These are phyloP conservation scores for Wallacemonas sp. DNA, from an alignment of 208 protist species.

Conservation along the genomic window DNA sequence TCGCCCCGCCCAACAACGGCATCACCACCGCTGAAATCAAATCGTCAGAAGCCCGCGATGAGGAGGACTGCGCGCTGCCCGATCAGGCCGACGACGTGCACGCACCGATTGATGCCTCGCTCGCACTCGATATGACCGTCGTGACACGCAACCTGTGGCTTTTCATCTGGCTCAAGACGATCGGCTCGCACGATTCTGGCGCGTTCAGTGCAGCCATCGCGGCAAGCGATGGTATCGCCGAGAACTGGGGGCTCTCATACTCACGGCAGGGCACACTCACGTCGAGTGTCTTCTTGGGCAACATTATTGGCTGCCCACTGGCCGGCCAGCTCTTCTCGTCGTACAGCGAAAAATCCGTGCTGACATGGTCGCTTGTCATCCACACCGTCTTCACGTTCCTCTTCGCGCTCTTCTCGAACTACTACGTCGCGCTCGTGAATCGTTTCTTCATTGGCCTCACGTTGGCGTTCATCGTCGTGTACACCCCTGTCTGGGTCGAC, in stretches of 20 bases:
- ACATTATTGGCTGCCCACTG: slow-evolving; percentile 78
- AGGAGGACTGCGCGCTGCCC: too few species aligned
- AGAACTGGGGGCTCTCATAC: slow-evolving; percentile 54
- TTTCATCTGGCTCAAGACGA: slow-evolving; percentile 82
- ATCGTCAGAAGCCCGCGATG: too few species aligned
- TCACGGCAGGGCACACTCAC: slow-evolving; percentile 66
- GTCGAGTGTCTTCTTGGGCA: slow-evolving; percentile 87
- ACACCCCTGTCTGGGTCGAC: slow-evolving; percentile 93
- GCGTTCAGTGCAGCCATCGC: slow-evolving; percentile 85
- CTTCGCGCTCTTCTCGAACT: slow-evolving; percentile 60
- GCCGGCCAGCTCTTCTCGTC: slow-evolving; percentile 69
- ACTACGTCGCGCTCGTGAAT: slow-evolving; percentile 51
- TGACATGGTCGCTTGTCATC: slow-evolving; percentile 53
- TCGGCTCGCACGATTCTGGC: slow-evolving; percentile 88
- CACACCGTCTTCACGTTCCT: slow-evolving; percentile 83
- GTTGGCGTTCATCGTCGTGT: slow-evolving; percentile 91
- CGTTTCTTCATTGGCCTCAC: slow-evolving; percentile 90
- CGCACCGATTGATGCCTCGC: not conserved
- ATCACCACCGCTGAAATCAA: too few species aligned
- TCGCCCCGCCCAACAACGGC: too few species aligned
- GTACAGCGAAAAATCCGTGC: slow-evolving; percentile 68
- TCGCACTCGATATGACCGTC: slow-evolving; percentile 24
- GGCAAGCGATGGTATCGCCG: slow-evolving; percentile 67
- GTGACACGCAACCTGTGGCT: slow-evolving; percentile 66
- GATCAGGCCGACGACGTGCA: too few species aligned